Percentiles rank a stretch among this genome's conserved stretches.
These are phyloP conservation scores for Monosporozyma aquatica DNA, from an alignment of 805 yeast species.

Conservation along the genomic window DNA sequence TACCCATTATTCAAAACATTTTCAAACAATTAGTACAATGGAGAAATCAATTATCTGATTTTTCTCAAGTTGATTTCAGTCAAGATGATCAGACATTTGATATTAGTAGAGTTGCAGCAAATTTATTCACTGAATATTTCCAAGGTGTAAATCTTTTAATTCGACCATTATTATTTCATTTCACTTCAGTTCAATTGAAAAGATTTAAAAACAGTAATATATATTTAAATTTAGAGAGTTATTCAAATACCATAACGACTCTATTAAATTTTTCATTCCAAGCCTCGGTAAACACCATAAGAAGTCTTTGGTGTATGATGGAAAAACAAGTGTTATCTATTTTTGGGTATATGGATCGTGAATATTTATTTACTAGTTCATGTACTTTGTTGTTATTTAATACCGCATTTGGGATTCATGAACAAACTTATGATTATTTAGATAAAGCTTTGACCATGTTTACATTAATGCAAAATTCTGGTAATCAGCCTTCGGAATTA, in stretches of 20 bases:
- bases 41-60: constrained; percentile 57
- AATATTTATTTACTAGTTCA: constrained; percentile 67
- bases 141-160: constrained; percentile 77
- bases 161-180: constrained; percentile 66
- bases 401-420: constrained; percentile 75
- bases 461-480: constrained; percentile 66
- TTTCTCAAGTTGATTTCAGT: constrained; percentile 52
- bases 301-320: constrained; percentile 63
- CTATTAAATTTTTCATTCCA: constrained; percentile 69
- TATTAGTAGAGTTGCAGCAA: constrained; percentile 58
- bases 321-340: constrained; percentile 77
- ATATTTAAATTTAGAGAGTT: constrained; percentile 55
- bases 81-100: constrained; percentile 30
- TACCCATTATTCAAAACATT: constrained; percentile 62
- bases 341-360: constrained; percentile 83
- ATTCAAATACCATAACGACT: constrained; percentile 59
- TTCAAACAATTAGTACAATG: constrained; percentile 59
- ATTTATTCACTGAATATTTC: constrained; percentile 73
- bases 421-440: constrained; percentile 59
- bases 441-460: constrained; percentile 65
- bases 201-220: constrained; percentile 39
- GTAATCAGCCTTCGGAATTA: constrained; percentile 72
- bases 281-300: constrained; percentile 67
- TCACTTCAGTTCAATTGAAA: constrained; percentile 58
- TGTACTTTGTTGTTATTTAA: constrained; percentile 65